Evolutionary conservation across 1,284 basidiomycete species (phyloP), one percentile per base, ranked within the genome.

Genomic region (Papiliotrema flavescens): DNA sequence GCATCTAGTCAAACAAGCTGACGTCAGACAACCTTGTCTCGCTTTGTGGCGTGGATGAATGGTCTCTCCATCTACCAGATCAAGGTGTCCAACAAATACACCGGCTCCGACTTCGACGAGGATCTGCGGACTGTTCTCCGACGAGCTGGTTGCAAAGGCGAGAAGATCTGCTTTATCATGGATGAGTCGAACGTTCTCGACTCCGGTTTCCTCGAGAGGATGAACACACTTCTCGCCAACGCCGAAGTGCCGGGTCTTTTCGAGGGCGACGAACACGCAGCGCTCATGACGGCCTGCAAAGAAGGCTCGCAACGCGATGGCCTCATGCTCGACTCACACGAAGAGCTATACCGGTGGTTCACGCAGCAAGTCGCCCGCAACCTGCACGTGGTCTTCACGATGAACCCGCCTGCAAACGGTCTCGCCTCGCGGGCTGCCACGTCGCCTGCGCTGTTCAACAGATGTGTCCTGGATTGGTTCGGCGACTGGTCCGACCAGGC

Each of bases 91-190:
- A 98, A 98, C 80, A 94, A 92, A 75, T 99, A 99, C 75, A 96
- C 91, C 0, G 93, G 90, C 22, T 93, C 94, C 26, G 93, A 98
- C 76, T 99, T 99, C 68, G 96, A 98, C 66, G 95, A 98, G 61
- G 96, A 99, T 71, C 81, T 99, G 45, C 85, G 96, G 28, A 89
- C 86, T 0, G 91, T 99, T 1, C 84, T 99, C 32, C 88, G 94
- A 37, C 86, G 96, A 26, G 82, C 95, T 0, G 97, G 96, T 6
- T 96, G 93, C 80, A 98, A 98, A 73, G 94, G 92, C 64, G 96
- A 99, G 77, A 98, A 98, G 78, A 89, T 99, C 40, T 98, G 93
- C 73, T 99, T 98, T 82, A 98, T 98, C 76, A 98, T 99, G 94
- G 96, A 99, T 75, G 96, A 99, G 75, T 96, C 92, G 1, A 98